Evolutionary conservation across 2,329 filamentous ascomycete species (phyloP).

Genomic region (Trichoderma aggressivum): DNA sequence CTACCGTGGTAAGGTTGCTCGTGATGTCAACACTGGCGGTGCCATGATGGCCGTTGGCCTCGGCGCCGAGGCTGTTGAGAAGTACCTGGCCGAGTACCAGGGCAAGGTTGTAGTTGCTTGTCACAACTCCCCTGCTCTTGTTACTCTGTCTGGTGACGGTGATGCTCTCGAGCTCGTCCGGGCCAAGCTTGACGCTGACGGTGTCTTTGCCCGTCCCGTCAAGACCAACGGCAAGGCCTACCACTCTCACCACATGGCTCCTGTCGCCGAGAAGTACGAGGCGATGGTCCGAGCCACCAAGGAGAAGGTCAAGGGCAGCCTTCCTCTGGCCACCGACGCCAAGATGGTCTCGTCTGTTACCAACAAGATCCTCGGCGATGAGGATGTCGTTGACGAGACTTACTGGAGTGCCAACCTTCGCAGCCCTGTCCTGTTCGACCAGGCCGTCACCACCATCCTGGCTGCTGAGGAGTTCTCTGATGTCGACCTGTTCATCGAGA

Average conservation of each 20-base stretch:
- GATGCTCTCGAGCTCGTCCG: constrained; percentile 19
- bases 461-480: constrained; percentile 17
- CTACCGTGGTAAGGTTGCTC: constrained; percentile 34
- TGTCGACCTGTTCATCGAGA: constrained; percentile 38
- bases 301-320: not conserved
- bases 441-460: constrained; percentile 23
- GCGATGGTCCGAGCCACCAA: not conserved
- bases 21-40: constrained; percentile 18
- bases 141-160: constrained; percentile 25
- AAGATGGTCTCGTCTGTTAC: constrained; percentile 16
- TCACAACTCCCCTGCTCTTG: constrained; percentile 24
- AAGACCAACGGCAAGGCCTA: constrained; percentile 23
- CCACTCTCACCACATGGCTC: constrained; percentile 24
- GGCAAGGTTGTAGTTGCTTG: constrained; percentile 26
- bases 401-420: constrained; percentile 40
- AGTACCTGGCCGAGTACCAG: constrained; percentile 17
- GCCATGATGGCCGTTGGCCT: constrained; percentile 42
- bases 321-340: not conserved
- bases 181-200: constrained; percentile 8
- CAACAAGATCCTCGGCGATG: constrained; percentile 16
- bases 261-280: constrained; percentile 10
- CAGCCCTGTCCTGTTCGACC: constrained; percentile 34
- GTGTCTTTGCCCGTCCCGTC: constrained; percentile 20
- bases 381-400: constrained; percentile 15
- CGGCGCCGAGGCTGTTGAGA: constrained; percentile 23